phyloP scores from a whole-genome alignment of 495 filamentous ascomycete species.

The Diplogelasinospora grovesii region DNA sequence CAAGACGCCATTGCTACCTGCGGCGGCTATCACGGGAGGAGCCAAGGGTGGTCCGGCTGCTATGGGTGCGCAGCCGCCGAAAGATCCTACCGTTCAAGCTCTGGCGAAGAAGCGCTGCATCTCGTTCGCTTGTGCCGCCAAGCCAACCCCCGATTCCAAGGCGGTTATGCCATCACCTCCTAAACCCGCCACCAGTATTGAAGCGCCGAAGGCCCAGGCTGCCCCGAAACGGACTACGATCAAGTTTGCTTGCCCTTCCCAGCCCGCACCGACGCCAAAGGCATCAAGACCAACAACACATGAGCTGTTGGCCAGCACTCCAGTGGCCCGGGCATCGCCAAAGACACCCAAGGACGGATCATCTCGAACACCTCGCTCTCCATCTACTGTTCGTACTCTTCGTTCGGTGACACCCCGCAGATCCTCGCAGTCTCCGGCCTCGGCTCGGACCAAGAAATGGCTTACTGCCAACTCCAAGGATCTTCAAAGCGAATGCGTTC shows the following conservation, averaged over 20 bases:
- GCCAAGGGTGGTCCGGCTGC: conserved; percentile 9
- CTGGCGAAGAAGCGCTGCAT: conserved; percentile 70
- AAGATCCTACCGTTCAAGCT: conserved; percentile 26
- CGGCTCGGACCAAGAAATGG: conserved; percentile 34
- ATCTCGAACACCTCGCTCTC: conserved; percentile 28
- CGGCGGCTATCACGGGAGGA: conserved; percentile 1
- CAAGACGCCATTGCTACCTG: too few species aligned
- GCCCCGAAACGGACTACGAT: conserved; percentile 39
- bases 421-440: conserved; percentile 26
- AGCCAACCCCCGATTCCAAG: conserved; percentile 26
- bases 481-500: conserved; percentile 59
- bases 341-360: conserved; percentile 21
- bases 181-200: conserved; percentile 14
- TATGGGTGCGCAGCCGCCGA: conserved; percentile 10
- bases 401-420: conserved; percentile 40
- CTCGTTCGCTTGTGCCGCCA: conserved; percentile 75
- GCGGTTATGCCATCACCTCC: conserved; percentile 18
- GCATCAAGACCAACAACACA: conserved; percentile 4
- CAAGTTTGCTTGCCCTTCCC: conserved; percentile 44
- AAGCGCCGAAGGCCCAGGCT: conserved; percentile 21
- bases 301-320: conserved; percentile 12
- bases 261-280: conserved; percentile 2
- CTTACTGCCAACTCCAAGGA: conserved; percentile 45
- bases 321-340: conserved; percentile 14
- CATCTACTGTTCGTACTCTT: conserved; percentile 42